These are phyloP conservation scores for Aspergillus funiculosus DNA, from an alignment of 495 filamentous ascomycete genomes.

Conservation along the genomic window DNA sequence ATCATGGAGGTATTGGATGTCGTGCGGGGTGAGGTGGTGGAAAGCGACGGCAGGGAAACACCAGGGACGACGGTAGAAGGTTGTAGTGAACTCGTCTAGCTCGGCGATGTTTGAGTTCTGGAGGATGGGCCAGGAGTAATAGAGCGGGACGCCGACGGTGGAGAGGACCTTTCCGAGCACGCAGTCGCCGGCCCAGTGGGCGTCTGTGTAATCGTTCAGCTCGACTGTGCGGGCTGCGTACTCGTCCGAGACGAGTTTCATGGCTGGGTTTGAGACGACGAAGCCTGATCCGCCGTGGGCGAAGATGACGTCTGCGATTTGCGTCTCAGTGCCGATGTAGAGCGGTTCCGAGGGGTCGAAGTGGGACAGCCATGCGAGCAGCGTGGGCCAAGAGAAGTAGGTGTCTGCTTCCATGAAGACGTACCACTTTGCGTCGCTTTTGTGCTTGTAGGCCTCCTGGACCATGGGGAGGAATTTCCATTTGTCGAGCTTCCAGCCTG, in stretches of 20 bases:
- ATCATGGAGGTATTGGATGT: slow-evolving; percentile 36
- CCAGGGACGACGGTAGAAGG: slow-evolving; percentile 44
- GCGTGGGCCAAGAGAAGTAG: slow-evolving; percentile 57
- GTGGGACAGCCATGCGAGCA: slow-evolving; percentile 50
- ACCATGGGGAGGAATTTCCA: slow-evolving; percentile 57
- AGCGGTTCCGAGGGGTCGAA: slow-evolving; percentile 46
- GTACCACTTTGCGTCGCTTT: slow-evolving; percentile 56
- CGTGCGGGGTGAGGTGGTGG: slow-evolving; percentile 43
- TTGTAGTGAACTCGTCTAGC: slow-evolving; percentile 37
- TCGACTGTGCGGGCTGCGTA: slow-evolving; percentile 40
- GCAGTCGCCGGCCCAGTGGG: slow-evolving; percentile 65
- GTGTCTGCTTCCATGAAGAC: slow-evolving; percentile 67
- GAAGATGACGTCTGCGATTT: slow-evolving; percentile 51
- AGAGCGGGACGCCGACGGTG: slow-evolving; percentile 47
- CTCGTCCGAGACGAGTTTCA: slow-evolving; percentile 41
- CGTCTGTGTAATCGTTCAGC: slow-evolving; percentile 49
- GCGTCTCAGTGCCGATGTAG: slow-evolving; percentile 56
- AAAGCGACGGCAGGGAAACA: slow-evolving; percentile 52
- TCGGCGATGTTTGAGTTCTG: slow-evolving; percentile 43
- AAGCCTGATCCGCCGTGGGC: slow-evolving; percentile 67
- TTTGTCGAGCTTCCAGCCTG: slow-evolving; percentile 54
- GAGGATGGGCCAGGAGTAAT: slow-evolving; percentile 48
- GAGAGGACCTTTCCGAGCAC: slow-evolving; percentile 54
- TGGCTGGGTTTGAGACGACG: slow-evolving; percentile 53
- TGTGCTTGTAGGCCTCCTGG: slow-evolving; percentile 37